Evolutionary conservation across 2,329 filamentous ascomycete species (phyloP), one percentile per base, ranked within the genome.

Genomic region (Pseudodiploospora longispora): DNA sequence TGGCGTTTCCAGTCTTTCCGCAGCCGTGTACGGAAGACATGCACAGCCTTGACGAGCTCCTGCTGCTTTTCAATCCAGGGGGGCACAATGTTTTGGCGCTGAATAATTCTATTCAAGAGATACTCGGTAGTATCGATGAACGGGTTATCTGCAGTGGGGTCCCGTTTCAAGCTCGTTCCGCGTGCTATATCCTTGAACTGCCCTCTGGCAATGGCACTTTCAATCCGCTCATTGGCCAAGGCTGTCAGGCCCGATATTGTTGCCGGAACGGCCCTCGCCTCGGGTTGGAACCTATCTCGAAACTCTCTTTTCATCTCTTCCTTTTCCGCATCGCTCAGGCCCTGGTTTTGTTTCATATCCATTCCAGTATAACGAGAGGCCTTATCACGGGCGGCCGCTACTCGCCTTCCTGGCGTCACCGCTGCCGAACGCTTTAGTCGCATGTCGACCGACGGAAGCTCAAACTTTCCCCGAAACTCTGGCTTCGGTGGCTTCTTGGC

Each of bases 11-110:
- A 97, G 54, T 95, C 88, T 35, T 74, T 78, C 32, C 90, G 73
- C 48, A 97, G 59, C n/a, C 87, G 71, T 3, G 71, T 67, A 2
- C 93, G 77, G 59, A 98, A 96, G 1, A 74, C 72, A 9, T 72
- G 75, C 1, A 82, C 76, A 0, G 85, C 76, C 48, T 78, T 80
- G 8, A 81, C 75, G 5, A 97, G 69, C 56, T 96, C 89, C 60
- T 97, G 91, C 62, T 98, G 93, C 66, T 96, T 97, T 65, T 98
- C 93, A 47, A 98, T 97, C 93, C 93, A 98, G 0, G 91, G 91
- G 1, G 93, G 93, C 1, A 95, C 87, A 47, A 97, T 87, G 19
- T 95, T 90, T 64, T 98, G 93, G 47, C 85, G 84, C 66, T 96
- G 87, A 50, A 98, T 96, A 70, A 97, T 96, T 66, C 94, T 93